Base-by-base conservation (phyloP, 768 basidiomycete genomes). In the Auriscalpium orientale region DNA sequence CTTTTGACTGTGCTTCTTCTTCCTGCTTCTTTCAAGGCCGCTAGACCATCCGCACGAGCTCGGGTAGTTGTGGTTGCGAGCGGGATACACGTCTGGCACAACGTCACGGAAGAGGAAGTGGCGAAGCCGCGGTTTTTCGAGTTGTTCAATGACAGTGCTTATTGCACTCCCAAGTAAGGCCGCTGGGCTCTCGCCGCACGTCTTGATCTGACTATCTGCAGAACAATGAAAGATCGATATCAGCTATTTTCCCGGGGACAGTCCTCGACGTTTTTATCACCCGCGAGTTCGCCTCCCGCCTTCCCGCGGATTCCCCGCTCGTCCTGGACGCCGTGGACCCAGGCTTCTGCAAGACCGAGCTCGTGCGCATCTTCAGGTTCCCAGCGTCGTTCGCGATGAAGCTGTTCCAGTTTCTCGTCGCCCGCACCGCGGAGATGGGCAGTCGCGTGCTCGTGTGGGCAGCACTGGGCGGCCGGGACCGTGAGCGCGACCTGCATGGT, bases 1-100 rank as follows among this genome's bases (percentile, higher is more conserved):
- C 65, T 80, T 0, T 66, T 79, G 4, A 65, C 71, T 1, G 57
- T 81, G 4, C 69, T 71, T 7, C 66, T 81, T 0, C 67, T 80
- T 0, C 80, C 81, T 0, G 60, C 58, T 6, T 69, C 81, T 66
- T 43, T 72, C 0, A 62, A 69, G 21, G 75, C 79, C 0, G 43
- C 45, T 43, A 57, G 57, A 21, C 35, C 49, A 21, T 54, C 58
- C 18, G 15, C n/a, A 20, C 52, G 56, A 13, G 58, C 61, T 35
- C 55, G 58, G 13, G 34, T 57, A 21, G 61, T 57, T 16, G 33
- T 62, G 9, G 58, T 60, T 44, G 37, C 56, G 0, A 60, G 61
- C 33, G 61, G 60, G 7, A 13, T 46, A 35, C 61, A 62, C 47
- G 52, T 43, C 46, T 46, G 36, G 53, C 35, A 20, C 9, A 54